Base-by-base conservation (phyloP, 2,329 filamentous ascomycete species). In the Calonectria pseudoreteaudii region DNA sequence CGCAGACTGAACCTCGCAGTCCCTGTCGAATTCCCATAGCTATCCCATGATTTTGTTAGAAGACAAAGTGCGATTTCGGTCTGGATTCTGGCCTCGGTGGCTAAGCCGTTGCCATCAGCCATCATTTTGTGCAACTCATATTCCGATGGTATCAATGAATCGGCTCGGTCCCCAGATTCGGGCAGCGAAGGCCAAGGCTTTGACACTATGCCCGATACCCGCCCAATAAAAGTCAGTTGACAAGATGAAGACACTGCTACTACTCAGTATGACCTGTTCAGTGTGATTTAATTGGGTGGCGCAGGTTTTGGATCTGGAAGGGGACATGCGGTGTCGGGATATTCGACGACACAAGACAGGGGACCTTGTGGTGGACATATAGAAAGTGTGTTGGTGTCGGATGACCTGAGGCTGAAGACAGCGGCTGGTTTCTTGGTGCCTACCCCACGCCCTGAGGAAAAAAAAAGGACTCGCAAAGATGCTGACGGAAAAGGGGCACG, bases 241-340 rank as follows among this genome's bases (percentile, higher is more conserved):
- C 26, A 23, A 28, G 60, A 36, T 47, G 44, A 56, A 34, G 60
- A 47, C 41, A 62, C 47, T 28, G 44, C 38, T 47, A 41, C 68
- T 49, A 28, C 36, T 49, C n/a, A 36, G 68, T 70, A 56, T 50
- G 68, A 66, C 58, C 28, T 70, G 31, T 52, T 64, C 23, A 47
- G 16, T 9, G 34, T 18, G n/a, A 64, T 31, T 44, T 31, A 65
- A 65, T 65, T 65, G 68, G 68, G 60, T 49, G 36, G 44, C 23
- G 38, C 52, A 41, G 28, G 52, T 53, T 36, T 34, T 56, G 68
- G 34, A 56, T 36, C 36, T 66, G n/a, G 36, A 41, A 49, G 58
- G 34, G 36, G 56, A 20, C 53, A 66, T 50, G 60, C 30, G 28
- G 60, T 36, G 60, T 70, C 58, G 58, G 68, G 47, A 70, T 65